A percentile compares a stretch with the other conserved stretches of the same genome.
Evolutionary conservation across 371 early-diverging fungal genomes (phyloP).

Genomic region (Rhizopus delemar): DNA sequence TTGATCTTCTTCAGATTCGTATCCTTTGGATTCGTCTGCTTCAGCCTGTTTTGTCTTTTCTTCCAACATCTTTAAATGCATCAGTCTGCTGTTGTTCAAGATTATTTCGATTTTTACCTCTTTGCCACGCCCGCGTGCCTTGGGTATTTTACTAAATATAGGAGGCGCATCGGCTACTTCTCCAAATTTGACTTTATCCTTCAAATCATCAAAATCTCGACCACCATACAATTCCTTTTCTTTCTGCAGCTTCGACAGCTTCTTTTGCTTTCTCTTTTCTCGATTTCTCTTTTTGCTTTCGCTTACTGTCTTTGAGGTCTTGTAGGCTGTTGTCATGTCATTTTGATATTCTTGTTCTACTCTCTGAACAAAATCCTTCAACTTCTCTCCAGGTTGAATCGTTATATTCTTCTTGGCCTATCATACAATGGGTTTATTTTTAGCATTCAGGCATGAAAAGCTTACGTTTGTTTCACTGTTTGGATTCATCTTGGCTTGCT

Average conservation of each 20-base stretch:
- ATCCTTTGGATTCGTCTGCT: conserved; percentile 15
- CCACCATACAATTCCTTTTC: conserved; percentile 38
- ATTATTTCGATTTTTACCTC: conserved; percentile 23
- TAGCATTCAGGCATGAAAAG: neutral
- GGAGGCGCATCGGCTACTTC: conserved; percentile 64
- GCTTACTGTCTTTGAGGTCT: conserved; percentile 35
- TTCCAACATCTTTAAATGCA: conserved; percentile 16
- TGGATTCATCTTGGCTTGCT: conserved; percentile 28
- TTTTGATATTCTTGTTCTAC: conserved; percentile 40
- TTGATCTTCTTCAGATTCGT: conserved; percentile 49
- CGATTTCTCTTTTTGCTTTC: conserved; percentile 42
- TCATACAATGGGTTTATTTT: neutral
- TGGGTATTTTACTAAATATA: conserved; percentile 48
- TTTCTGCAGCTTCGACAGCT: conserved; percentile 39
- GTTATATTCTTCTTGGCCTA: conserved; percentile 22
- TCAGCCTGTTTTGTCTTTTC: conserved; percentile 32
- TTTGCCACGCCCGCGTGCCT: conserved; percentile 47
- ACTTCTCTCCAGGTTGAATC: conserved; percentile 46
- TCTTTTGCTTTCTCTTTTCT: conserved; percentile 47
- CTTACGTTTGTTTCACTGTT: neutral
- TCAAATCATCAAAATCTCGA: conserved; percentile 55
- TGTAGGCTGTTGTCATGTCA: conserved; percentile 31
- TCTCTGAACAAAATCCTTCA: conserved; percentile 44
- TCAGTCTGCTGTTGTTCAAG: neutral
- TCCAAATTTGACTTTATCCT: conserved; percentile 59